These are phyloP conservation scores for Euphrasia confusa DNA, from an alignment of 257 asterid species.

Conservation along the genomic window DNA sequence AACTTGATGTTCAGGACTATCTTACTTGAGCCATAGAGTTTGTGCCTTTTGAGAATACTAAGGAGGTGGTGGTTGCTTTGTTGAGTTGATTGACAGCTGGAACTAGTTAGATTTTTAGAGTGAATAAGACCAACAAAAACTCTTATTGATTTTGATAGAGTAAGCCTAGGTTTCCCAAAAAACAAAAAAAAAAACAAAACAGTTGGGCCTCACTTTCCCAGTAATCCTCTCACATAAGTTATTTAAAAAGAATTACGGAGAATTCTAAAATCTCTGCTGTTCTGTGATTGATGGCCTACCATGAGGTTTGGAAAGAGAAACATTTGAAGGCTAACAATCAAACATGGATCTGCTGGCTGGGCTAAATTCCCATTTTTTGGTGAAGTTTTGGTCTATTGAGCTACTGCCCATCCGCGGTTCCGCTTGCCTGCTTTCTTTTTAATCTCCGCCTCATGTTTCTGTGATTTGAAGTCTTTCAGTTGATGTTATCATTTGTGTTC, in stretches of 20 bases:
- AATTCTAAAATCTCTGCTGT: slow-evolving; percentile 7
- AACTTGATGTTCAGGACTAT: slow-evolving; percentile 5
- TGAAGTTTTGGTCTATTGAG: not conserved
- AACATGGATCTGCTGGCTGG: not conserved
- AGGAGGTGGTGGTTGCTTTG: no score
- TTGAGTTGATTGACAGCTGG: no score
- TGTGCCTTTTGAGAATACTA: slow-evolving; percentile 2
- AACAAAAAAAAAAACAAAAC: not conserved
- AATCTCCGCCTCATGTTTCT: not conserved
- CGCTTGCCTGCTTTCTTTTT: slow-evolving; percentile 5
- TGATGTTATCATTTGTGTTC: slow-evolving; percentile 11
- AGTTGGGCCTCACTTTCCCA: not conserved
- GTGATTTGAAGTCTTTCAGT: not conserved
- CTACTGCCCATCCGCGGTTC: not conserved
- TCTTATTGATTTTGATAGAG: no score
- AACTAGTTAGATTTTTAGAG: not conserved
- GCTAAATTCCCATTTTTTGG: not conserved
- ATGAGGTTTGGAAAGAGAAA: slow-evolving; percentile 20
- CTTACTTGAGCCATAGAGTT: slow-evolving; percentile 7
- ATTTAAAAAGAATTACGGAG: not conserved
- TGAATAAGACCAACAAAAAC: not conserved
- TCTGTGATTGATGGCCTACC: slow-evolving; percentile 15
- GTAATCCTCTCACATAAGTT: not conserved
- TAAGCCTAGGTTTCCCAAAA: slow-evolving; percentile 4
- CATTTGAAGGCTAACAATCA: not conserved